Percentiles rank a stretch among this genome's conserved stretches.
These are phyloP conservation scores for Myxozyma melibiosi DNA, from an alignment of 805 yeast species.

Conservation along the genomic window DNA sequence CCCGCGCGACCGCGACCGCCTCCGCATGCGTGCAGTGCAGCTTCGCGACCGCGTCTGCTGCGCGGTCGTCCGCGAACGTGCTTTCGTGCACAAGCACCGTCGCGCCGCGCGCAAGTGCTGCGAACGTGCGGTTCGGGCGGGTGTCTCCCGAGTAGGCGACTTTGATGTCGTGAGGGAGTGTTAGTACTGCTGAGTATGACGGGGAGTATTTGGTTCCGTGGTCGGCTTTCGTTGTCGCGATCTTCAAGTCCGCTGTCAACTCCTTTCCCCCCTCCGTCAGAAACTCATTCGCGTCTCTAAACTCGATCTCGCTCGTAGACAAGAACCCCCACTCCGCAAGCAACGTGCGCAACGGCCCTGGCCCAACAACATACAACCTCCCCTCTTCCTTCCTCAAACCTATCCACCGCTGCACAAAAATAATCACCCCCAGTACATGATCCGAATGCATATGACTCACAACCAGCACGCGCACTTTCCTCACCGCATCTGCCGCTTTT, in stretches of 20 bases:
- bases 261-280: background rate
- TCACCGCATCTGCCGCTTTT: constrained; percentile 49
- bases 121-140: constrained; percentile 69
- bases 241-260: background rate
- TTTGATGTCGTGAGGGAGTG: constrained; percentile 49
- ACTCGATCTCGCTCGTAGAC: background rate
- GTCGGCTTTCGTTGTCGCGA: background rate
- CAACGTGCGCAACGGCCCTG: constrained; percentile 41
- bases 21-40: constrained; percentile 86
- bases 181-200: background rate
- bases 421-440: constrained; percentile 83
- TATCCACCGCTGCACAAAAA: constrained; percentile 55
- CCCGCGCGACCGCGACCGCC: constrained; percentile 68
- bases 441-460: constrained; percentile 95
- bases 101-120: constrained; percentile 59
- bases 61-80: constrained; percentile 76
- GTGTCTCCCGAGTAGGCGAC: constrained; percentile 95
- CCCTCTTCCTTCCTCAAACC: constrained; percentile 32
- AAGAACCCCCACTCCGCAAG: constrained; percentile 6
- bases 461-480: constrained; percentile 65
- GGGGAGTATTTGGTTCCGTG: constrained; percentile 3
- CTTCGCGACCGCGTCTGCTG: constrained; percentile 76
- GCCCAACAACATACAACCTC: constrained; percentile 65
- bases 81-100: constrained; percentile 91
- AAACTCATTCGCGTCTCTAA: constrained; percentile 6